phyloP scores from a whole-genome alignment of 768 basidiomycete genomes.

The Bullera alba region DNA sequence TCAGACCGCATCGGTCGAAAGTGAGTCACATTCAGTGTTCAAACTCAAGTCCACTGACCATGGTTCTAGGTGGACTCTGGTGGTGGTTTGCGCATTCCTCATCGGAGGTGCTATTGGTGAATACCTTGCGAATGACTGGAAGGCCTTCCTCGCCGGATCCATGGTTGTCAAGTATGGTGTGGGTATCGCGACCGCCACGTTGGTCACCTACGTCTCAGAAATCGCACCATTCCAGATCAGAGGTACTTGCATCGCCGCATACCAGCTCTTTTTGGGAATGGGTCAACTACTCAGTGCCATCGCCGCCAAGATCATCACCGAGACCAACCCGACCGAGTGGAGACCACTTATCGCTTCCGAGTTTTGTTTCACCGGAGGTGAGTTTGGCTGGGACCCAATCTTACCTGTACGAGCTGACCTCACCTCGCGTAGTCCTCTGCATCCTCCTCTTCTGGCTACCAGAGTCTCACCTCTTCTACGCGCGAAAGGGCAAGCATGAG shows the following conservation, averaged over 20 bases:
- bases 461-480: slow-evolving; percentile 17
- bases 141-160: slow-evolving; percentile 15
- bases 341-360: slow-evolving; percentile 17
- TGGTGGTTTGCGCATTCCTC: slow-evolving; percentile 7
- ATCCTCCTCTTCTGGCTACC: slow-evolving; percentile 12
- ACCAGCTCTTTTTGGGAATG: slow-evolving; percentile 12
- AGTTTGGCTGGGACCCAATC: too few relatives aligned
- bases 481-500: slow-evolving; percentile 9
- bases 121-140: slow-evolving; percentile 12
- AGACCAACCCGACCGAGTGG: slow-evolving; percentile 8
- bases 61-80: slow-evolving; percentile 4
- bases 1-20: slow-evolving; percentile 20
- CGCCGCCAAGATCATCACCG: slow-evolving; percentile 11
- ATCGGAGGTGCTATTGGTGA: slow-evolving; percentile 15
- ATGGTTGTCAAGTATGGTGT: slow-evolving; percentile 14
- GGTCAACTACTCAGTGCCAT: slow-evolving; percentile 19
- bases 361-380: slow-evolving; percentile 26
- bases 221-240: slow-evolving; percentile 23
- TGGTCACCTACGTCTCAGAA: slow-evolving; percentile 24
- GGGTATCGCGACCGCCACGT: slow-evolving; percentile 17
- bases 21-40: slow-evolving; percentile 5
- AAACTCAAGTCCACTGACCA: background rate
- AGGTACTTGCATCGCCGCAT: slow-evolving; percentile 15
- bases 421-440: too few relatives aligned
- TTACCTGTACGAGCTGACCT: too few relatives aligned